Evolutionary conservation across 345 rosid genomes (phyloP).

Genomic region (Erodium maritimum): DNA sequence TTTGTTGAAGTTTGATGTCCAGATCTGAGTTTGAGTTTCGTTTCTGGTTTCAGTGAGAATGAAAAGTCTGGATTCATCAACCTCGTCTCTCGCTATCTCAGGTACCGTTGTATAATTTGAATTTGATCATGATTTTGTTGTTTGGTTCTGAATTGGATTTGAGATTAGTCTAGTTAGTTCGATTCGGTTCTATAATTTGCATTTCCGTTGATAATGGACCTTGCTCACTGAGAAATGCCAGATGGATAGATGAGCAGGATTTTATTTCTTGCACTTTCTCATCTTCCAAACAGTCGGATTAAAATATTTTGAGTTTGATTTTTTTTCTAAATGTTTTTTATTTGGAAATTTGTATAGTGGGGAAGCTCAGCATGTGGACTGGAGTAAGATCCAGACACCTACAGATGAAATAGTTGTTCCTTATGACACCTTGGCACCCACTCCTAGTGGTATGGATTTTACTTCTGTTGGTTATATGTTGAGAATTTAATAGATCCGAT

Average conservation of each 20-base stretch:
- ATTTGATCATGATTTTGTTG: too few species aligned
- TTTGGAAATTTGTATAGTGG: conserved; percentile 20
- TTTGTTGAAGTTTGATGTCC: conserved; percentile 4
- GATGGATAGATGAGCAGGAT: too few species aligned
- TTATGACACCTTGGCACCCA: conserved; percentile 34
- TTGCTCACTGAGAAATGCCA: too few species aligned
- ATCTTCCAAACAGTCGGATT: too few species aligned
- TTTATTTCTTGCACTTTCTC: too few species aligned
- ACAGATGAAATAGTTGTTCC: conserved; percentile 51
- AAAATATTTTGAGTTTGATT: not conserved
- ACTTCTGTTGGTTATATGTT: too few species aligned
- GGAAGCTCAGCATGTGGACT: conserved; percentile 44
- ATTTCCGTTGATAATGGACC: too few species aligned
- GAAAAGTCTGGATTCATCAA: conserved; percentile 78
- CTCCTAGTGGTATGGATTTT: conserved; percentile 23
- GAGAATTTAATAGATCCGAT: too few species aligned
- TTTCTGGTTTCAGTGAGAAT: conserved; percentile 30
- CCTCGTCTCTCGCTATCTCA: conserved; percentile 78
- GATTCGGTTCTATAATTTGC: too few species aligned
- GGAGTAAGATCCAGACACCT: conserved; percentile 55
- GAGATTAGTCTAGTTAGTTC: too few species aligned
- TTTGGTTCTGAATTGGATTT: not conserved
- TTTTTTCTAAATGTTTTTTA: not conserved
- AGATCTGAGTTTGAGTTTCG: not conserved
- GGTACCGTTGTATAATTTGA: conserved; percentile 22